Base-by-base conservation (phyloP, 257 asterid genomes). In the Primulina eburnea region DNA sequence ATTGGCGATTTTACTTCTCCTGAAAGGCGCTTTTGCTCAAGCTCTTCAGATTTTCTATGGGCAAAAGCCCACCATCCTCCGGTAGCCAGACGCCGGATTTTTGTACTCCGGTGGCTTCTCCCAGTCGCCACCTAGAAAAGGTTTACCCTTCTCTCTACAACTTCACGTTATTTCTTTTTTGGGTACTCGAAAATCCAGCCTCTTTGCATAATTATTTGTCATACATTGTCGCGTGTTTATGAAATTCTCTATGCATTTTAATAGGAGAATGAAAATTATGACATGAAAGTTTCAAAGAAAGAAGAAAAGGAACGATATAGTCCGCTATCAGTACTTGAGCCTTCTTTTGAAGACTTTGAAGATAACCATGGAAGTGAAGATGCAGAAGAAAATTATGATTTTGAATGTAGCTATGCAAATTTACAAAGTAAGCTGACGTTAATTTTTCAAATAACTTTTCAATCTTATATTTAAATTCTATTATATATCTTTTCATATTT, bases 251-350 rank as follows among this genome's bases (percentile, higher is more conserved):
- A 38, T 53, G 57, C 30, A 66, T 71, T 30, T 63, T 37, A 11
- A 64, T 52, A 87, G 90, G 85, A 82, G 4, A 80, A 76, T 17
- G 82, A 60, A 26, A 80, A 62, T 1, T 61, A 10, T 11, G 82
- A 73, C 77, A 57, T 64, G 7, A 63, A 69, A 63, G 75, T 66
- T 21, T 60, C 60, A 17, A 75, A 70, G 3, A 57, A 62, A 21
- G 89, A 72, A 35, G 96, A 88, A 65, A 88, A 85, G 62, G 95
- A 90, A 35, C 97, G 90, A 71, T 80, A 88, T 71, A 92, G 98
- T 62, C 97, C 97, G 0, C 96, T 85, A 8, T 92, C 97, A 0
- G 84, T 92, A 28, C 53, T 92, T 65, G 97, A 86, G 30, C 76
- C 89, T 71, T 90, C 84, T 0, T 92, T 87, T 28, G 88, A 90